Percentiles rank a stretch among this genome's conserved stretches.
Conservation (phyloP, 805 yeast genomes). For the Barnettozyma sp. region DNA sequence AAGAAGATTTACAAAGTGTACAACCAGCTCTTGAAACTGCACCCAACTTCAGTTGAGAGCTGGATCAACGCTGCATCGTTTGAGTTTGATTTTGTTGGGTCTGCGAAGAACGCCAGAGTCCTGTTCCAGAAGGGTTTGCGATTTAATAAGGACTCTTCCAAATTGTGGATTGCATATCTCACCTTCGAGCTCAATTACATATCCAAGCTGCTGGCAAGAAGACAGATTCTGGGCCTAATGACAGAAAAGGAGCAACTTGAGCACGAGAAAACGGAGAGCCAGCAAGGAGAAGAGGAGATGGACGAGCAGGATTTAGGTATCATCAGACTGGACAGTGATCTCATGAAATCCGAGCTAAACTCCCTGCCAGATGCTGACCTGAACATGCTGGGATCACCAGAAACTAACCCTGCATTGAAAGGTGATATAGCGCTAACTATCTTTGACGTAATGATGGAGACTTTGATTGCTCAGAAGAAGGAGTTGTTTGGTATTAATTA, state of each 20-base stretch:
- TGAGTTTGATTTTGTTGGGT: constrained; percentile 83
- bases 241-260: constrained; percentile 64
- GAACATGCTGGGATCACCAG: constrained; percentile 79
- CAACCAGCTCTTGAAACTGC: constrained; percentile 71
- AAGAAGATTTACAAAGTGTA: constrained; percentile 71
- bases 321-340: constrained; percentile 45
- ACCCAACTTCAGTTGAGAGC: constrained; percentile 83
- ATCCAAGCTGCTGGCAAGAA: constrained; percentile 73
- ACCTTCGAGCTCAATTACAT: constrained; percentile 84
- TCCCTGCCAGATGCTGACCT: constrained; percentile 82
- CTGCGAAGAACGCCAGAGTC: constrained; percentile 82
- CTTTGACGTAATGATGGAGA: constrained; percentile 57
- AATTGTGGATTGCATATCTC: constrained; percentile 79
- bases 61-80: constrained; percentile 95
- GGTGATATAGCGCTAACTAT: constrained; percentile 70
- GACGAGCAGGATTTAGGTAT: constrained; percentile 33
- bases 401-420: constrained; percentile 68
- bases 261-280: constrained; percentile 31
- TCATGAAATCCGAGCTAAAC: constrained; percentile 54
- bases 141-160: constrained; percentile 66
- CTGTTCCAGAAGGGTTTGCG: constrained; percentile 79
- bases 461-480: constrained; percentile 26
- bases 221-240: constrained; percentile 73
- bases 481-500: constrained; percentile 27
- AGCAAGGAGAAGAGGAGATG: constrained; percentile 29